Evolutionary conservation across 306 rosid species (phyloP), one percentile per base, ranked within the genome.

Genomic region (Cucurbita argyrosperma): DNA sequence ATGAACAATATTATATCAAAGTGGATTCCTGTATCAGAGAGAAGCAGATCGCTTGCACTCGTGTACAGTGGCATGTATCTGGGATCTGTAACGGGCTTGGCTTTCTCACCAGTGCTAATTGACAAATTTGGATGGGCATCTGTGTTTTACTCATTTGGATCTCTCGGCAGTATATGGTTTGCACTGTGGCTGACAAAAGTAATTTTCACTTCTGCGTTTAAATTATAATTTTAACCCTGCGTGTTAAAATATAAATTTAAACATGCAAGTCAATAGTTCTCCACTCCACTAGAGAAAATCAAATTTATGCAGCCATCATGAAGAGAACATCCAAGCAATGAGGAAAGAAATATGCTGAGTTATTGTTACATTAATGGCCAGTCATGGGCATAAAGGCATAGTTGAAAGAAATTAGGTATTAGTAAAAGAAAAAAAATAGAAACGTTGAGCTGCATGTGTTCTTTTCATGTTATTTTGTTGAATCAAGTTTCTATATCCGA

Each of bases 11-110:
- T 93, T 1, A 88, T 93, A 67, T 90, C 97, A 55, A 90, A 90
- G 86, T 93, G 98, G 98, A 79, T 93, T 83, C 98, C 98, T 4
- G 96, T 93, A 72, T 88, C 98, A 10, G 98, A 93, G 93, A 87
- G 98, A 82, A 93, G 98, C 87, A 87, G 97, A 83, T 90, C 98
- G 58, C 96, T 93, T 79, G 90, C 98, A 35, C 85, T 93, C 14
- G 98, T 93, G 12, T 93, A 93, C 76, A 93, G 96, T 70, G 97
- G 98, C 87, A 93, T 93, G 98, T 93, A 90, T 85, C 98, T 93
- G 68, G 98, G 98, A 78, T 93, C 98, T 69, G 98, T 93, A 78
- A 85, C 84, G 21, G 97, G 98, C 71, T 82, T 93, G 93, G 98
- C 92, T 38, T 1, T 86, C 77, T 93, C 98, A 35, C 98, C 98